A percentile compares a stretch with the other conserved stretches of the same genome.
Evolutionary conservation across 768 basidiomycete species (phyloP).

Genomic region (Crassisporium funariophilum): DNA sequence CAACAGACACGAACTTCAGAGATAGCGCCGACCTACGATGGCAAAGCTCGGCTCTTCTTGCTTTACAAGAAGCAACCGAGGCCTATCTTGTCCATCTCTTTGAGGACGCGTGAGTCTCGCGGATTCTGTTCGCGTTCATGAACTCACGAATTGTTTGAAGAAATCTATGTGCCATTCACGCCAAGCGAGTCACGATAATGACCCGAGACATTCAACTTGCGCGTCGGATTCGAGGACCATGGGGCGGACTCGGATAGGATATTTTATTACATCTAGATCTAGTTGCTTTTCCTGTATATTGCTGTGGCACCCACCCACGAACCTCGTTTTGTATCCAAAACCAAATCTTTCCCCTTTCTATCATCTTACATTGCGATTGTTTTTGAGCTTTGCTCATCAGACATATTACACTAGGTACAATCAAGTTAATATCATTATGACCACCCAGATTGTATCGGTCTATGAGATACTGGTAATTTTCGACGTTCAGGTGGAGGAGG

Average conservation of each 20-base stretch:
- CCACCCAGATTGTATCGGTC: not conserved
- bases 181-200: slow-evolving; percentile 98
- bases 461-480: slow-evolving; percentile 3
- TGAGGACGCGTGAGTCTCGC: slow-evolving; percentile 84
- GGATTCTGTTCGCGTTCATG: slow-evolving; percentile 1
- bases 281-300: slow-evolving; percentile 6
- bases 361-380: no score
- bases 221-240: slow-evolving; percentile 89
- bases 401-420: no score
- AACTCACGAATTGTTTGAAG: slow-evolving; percentile 39
- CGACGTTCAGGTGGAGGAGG: no score
- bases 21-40: slow-evolving; percentile 72
- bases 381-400: no score
- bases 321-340: no score
- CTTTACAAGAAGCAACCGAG: slow-evolving; percentile 96
- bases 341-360: not conserved
- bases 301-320: no score
- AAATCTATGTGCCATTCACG: slow-evolving; percentile 96
- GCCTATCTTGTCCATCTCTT: slow-evolving; percentile 95
- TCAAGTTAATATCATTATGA: not conserved
- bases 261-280: not conserved
- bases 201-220: slow-evolving; percentile 96
- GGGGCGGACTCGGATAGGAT: slow-evolving; percentile 69
- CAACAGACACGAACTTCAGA: slow-evolving; percentile 70
- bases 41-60: slow-evolving; percentile 94